These are phyloP conservation scores for Lecanoromycetidae sp. DNA, from an alignment of 2,329 filamentous ascomycete genomes.

Conservation along the genomic window DNA sequence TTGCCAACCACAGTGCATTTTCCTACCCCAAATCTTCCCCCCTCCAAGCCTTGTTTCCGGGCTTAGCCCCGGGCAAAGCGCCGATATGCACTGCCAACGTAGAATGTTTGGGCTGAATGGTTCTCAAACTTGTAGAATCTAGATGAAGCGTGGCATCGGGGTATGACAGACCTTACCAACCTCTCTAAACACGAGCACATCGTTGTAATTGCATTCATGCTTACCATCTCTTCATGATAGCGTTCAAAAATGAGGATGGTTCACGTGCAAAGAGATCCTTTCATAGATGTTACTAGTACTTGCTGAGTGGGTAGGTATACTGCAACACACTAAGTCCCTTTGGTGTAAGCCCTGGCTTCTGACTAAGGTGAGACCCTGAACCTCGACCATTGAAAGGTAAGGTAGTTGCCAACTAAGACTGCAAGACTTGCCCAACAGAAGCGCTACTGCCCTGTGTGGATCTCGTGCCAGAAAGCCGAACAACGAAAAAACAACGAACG, in stretches of 20 bases:
- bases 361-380: slow-evolving; percentile 2
- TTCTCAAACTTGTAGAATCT: not conserved
- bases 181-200: too few relatives aligned
- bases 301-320: too few relatives aligned
- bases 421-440: not conserved
- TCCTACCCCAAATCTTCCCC: not conserved
- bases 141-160: too few relatives aligned
- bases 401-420: not conserved
- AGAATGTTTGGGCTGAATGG: not conserved
- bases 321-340: not conserved
- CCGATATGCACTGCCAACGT: not conserved
- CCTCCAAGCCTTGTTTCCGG: not conserved
- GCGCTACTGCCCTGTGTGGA: not conserved
- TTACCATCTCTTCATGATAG: too few relatives aligned
- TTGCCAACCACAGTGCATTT: not conserved
- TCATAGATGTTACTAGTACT: too few relatives aligned
- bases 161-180: too few relatives aligned
- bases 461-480: slow-evolving; percentile 6
- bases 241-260: too few relatives aligned
- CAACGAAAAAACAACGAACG: not conserved
- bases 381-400: not conserved
- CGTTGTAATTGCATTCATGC: too few relatives aligned
- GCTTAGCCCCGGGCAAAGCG: not conserved
- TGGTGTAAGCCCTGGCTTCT: not conserved
- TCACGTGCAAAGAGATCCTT: too few relatives aligned